Conservation (phyloP, 2,329 filamentous ascomycete genomes). For the Cordyceps farinosa region DNA sequence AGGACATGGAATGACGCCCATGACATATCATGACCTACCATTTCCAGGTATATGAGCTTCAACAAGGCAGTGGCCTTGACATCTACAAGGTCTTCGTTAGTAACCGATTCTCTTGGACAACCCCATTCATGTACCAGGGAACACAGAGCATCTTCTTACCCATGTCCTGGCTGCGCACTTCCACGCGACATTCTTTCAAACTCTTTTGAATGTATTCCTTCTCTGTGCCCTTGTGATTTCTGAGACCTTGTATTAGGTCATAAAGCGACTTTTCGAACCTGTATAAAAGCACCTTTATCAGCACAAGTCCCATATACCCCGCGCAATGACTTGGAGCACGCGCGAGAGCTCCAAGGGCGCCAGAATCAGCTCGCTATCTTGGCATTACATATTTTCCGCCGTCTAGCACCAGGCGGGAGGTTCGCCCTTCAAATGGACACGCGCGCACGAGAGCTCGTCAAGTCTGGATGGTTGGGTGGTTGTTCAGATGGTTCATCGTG, state of each 20-base stretch:
- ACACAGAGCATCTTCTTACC: conserved; percentile 46
- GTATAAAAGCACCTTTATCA: background rate
- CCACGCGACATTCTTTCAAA: conserved; percentile 89
- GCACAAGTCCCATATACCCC: conserved; percentile 2
- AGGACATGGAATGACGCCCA: conserved; percentile 98
- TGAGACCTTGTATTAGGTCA: conserved; percentile 94
- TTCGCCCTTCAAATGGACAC: background rate
- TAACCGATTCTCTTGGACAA: background rate
- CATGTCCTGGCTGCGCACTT: conserved; percentile 92
- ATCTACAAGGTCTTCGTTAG: conserved; percentile 49
- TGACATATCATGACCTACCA: conserved; percentile 99
- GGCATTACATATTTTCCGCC: conserved; percentile 8
- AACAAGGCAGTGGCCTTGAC: conserved; percentile 93
- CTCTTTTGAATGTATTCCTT: conserved; percentile 92
- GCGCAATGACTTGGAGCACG: background rate
- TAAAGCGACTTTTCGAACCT: conserved; percentile 99
- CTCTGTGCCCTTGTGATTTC: conserved; percentile 93
- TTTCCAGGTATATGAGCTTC: conserved; percentile 96
- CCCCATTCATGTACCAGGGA: too few species aligned
- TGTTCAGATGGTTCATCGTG: conserved; percentile 7
- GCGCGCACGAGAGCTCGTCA: background rate
- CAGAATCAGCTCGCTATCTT: background rate
- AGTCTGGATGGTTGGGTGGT: conserved; percentile 5
- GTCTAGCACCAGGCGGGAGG: background rate
- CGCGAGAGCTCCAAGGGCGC: background rate